Conservation (phyloP, 2,329 filamentous ascomycete species). For the Claviceps sp. region DNA sequence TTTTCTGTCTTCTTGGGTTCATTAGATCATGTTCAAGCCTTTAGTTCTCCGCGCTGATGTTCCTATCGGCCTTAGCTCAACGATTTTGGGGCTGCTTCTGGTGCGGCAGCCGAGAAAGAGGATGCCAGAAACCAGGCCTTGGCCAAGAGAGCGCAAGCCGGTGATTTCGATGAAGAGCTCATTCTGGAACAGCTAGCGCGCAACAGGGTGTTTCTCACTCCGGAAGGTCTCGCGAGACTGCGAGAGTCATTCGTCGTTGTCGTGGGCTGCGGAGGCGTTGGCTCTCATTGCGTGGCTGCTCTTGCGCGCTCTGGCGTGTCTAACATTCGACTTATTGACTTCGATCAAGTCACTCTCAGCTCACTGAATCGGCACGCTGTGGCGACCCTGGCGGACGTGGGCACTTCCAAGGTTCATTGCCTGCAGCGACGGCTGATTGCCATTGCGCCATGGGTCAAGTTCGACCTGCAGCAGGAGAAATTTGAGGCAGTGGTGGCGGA, state of each 20-base stretch:
- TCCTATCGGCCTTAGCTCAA: slow-evolving; percentile 35
- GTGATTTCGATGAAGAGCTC: slow-evolving; percentile 61
- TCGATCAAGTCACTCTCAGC: slow-evolving; percentile 92
- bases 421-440: slow-evolving; percentile 69
- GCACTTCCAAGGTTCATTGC: slow-evolving; percentile 80
- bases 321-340: slow-evolving; percentile 82
- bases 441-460: slow-evolving; percentile 81
- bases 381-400: slow-evolving; percentile 86
- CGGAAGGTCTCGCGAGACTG: slow-evolving; percentile 67
- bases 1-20: no score
- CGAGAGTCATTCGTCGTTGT: slow-evolving; percentile 74
- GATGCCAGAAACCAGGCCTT: slow-evolving; percentile 46
- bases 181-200: slow-evolving; percentile 90
- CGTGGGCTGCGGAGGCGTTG: slow-evolving; percentile 88
- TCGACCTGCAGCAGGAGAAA: slow-evolving; percentile 75
- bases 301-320: slow-evolving; percentile 81
- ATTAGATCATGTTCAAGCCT: neutral
- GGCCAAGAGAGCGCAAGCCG: slow-evolving; percentile 45
- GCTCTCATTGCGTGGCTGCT: slow-evolving; percentile 78
- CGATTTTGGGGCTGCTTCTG: slow-evolving; percentile 41
- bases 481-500: slow-evolving; percentile 58
- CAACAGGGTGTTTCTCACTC: slow-evolving; percentile 79
- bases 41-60: neutral
- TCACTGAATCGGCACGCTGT: slow-evolving; percentile 94
- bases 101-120: slow-evolving; percentile 39